phyloP scores from a whole-genome alignment of 345 rosid species.

The Arabidopsis arenosa region DNA sequence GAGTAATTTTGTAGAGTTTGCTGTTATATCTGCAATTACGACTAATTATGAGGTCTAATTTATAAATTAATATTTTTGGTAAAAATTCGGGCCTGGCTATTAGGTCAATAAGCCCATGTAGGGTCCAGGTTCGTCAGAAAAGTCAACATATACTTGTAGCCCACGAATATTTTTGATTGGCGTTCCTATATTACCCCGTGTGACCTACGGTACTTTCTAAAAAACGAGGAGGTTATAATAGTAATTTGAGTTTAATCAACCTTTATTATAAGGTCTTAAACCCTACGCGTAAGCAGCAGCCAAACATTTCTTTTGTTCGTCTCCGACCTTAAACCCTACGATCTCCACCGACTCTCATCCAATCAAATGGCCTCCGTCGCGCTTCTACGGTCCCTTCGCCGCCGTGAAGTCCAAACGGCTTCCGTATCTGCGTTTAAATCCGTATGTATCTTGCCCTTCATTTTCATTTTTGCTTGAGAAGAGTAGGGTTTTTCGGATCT shows the following conservation, averaged over 20 bases:
- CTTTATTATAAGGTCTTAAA: constrained; percentile 34
- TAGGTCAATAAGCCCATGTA: constrained; percentile 21
- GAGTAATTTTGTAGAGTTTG: constrained; percentile 24
- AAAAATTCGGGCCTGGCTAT: neutral
- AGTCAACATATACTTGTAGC: constrained; percentile 34
- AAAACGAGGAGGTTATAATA: neutral
- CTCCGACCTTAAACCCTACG: constrained; percentile 41
- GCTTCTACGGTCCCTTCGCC: constrained; percentile 52
- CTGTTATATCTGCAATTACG: neutral
- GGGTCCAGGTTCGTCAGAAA: neutral
- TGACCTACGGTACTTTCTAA: neutral
- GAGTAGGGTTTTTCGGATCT: constrained; percentile 8
- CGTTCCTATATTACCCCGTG: neutral
- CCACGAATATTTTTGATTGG: constrained; percentile 29
- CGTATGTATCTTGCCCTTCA: constrained; percentile 36
- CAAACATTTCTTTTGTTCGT: constrained; percentile 24
- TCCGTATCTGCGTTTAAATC: constrained; percentile 56
- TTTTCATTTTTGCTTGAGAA: neutral
- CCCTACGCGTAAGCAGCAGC: constrained; percentile 41
- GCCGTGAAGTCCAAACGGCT: constrained; percentile 55
- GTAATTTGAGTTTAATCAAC: neutral
- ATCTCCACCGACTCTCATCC: constrained; percentile 26
- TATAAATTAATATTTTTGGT: constrained; percentile 3
- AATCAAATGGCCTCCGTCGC: constrained; percentile 56
- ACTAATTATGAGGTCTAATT: constrained; percentile 2